Conservation (phyloP, 345 rosid species). For the Brassica rapa region DNA sequence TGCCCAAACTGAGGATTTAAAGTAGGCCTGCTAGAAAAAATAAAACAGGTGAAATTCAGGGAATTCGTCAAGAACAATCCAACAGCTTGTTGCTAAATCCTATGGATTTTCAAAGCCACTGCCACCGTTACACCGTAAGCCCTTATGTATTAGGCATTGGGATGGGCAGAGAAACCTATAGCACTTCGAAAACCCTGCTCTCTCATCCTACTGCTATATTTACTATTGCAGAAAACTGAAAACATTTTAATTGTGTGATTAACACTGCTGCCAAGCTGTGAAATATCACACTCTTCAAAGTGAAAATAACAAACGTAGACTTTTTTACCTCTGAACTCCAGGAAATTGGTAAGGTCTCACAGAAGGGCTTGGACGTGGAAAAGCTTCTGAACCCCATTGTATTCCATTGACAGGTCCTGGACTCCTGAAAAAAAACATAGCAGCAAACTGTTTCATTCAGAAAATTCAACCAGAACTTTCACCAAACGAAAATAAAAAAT, state of each 20-base stretch:
- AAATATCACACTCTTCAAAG: slow-evolving; percentile 13
- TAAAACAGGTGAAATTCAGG: slow-evolving; percentile 19
- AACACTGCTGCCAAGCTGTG: slow-evolving; percentile 15
- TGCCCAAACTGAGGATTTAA: slow-evolving; percentile 50
- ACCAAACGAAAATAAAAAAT: not conserved
- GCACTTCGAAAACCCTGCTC: slow-evolving; percentile 13
- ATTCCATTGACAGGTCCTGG: slow-evolving; percentile 22
- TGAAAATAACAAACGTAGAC: not conserved
- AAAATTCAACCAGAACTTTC: not conserved
- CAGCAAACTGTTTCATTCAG: slow-evolving; percentile 9
- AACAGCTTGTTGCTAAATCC: slow-evolving; percentile 39
- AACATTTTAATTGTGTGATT: slow-evolving; percentile 25
- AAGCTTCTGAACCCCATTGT: slow-evolving; percentile 31
- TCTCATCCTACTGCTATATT: slow-evolving; percentile 20
- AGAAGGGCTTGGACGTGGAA: slow-evolving; percentile 39
- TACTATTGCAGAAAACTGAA: slow-evolving; percentile 21
- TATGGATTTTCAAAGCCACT: slow-evolving; percentile 41
- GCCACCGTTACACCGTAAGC: slow-evolving; percentile 16
- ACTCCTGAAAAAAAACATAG: slow-evolving; percentile 27
- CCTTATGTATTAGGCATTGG: slow-evolving; percentile 16
- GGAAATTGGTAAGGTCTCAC: slow-evolving; percentile 39
- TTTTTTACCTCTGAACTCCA: slow-evolving; percentile 37
- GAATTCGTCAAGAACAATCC: slow-evolving; percentile 21
- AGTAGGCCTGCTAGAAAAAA: slow-evolving; percentile 47
- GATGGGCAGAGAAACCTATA: slow-evolving; percentile 8